phyloP scores from a whole-genome alignment of 345 rosid genomes.

The Zanthoxylum bungeanum region DNA sequence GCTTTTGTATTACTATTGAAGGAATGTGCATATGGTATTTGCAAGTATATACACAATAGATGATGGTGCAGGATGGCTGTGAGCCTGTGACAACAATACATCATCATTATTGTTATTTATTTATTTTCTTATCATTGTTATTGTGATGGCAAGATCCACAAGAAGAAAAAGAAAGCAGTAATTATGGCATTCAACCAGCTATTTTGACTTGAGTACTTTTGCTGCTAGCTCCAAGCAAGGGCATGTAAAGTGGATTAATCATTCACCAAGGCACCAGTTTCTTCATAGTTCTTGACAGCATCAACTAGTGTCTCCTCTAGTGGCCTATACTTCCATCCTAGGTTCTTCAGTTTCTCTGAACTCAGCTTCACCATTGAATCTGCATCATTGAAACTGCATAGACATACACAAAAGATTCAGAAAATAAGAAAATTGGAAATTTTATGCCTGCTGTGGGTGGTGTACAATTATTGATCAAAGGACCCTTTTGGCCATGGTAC shows the following conservation, averaged over 20 bases:
- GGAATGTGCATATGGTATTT: too few species aligned
- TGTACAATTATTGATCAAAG: neutral
- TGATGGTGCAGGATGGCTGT: too few species aligned
- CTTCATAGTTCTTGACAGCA: conserved; percentile 37
- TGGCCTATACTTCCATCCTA: conserved; percentile 52
- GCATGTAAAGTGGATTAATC: neutral
- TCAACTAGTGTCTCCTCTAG: conserved; percentile 46
- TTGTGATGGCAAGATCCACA: too few species aligned
- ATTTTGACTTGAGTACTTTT: neutral
- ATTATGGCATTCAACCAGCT: neutral
- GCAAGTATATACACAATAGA: too few species aligned
- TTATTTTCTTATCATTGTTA: neutral
- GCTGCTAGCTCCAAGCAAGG: too few species aligned
- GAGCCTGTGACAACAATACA: conserved; percentile 26
- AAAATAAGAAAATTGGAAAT: too few species aligned
- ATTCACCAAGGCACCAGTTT: conserved; percentile 20
- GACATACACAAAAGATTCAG: too few species aligned
- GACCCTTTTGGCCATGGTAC: neutral
- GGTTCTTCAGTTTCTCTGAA: conserved; percentile 39
- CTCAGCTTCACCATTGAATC: conserved; percentile 18
- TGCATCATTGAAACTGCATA: conserved; percentile 20
- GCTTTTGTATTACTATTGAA: too few species aligned
- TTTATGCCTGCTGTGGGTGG: neutral
- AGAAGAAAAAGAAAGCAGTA: too few species aligned
- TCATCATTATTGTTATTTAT: conserved; percentile 10